A percentile compares a stretch with the other conserved stretches of the same genome.
Conservation (phyloP, 192 early-diverging fungal species). For the Backusella mclennaniae region DNA sequence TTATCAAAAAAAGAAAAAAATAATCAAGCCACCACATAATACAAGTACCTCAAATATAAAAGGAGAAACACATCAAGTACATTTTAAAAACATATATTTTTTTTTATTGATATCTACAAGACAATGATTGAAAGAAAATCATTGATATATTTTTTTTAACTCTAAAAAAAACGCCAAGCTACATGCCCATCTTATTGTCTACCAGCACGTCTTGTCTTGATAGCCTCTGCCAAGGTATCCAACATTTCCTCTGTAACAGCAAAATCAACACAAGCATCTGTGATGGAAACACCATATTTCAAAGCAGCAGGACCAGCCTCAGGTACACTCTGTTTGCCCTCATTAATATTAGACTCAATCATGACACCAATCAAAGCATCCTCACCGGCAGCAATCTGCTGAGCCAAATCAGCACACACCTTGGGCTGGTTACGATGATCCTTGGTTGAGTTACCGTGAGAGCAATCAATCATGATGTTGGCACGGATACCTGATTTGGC, state of each 20-base stretch:
- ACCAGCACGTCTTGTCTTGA: conserved; percentile 54
- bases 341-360: conserved; percentile 90
- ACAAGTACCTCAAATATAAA: no score
- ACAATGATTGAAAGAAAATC: not conserved
- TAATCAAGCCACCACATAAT: no score
- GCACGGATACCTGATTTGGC: conserved; percentile 59
- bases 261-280: conserved; percentile 93
- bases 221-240: conserved; percentile 74
- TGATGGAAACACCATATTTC: conserved; percentile 88
- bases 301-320: conserved; percentile 60
- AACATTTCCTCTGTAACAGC: conserved; percentile 79
- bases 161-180: not conserved
- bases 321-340: conserved; percentile 87
- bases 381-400: conserved; percentile 74
- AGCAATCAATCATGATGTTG: conserved; percentile 93
- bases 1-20: no score
- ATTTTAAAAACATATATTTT: not conserved
- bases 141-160: not conserved
- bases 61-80: no score
- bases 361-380: conserved; percentile 78
- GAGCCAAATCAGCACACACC: conserved; percentile 65
- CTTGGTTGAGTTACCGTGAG: conserved; percentile 91
- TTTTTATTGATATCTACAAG: not conserved
- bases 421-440: conserved; percentile 84
- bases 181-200: not conserved